phyloP scores from a whole-genome alignment of 1,284 basidiomycete species.

The Ustilago vetiveriae region DNA sequence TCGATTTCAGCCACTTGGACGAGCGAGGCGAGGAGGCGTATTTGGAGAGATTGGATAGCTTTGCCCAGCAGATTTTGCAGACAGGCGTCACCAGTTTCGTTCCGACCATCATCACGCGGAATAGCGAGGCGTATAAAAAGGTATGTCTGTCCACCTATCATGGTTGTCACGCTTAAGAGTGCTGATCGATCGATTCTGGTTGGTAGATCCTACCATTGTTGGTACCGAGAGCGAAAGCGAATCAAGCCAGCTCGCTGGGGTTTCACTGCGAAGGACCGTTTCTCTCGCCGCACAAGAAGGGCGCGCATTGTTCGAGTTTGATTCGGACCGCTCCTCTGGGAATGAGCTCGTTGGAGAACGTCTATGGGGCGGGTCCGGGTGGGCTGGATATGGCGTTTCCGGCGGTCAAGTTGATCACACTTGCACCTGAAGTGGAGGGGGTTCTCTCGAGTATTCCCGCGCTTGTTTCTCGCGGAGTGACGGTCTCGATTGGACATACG shows the following conservation, averaged over 20 bases:
- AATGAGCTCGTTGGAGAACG: conserved; percentile 32
- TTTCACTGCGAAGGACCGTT: conserved; percentile 93
- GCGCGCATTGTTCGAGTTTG: conserved; percentile 79
- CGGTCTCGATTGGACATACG: conserved; percentile 86
- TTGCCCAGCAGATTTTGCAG: conserved; percentile 80
- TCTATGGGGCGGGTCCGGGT: conserved; percentile 50
- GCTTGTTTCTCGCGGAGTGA: conserved; percentile 75
- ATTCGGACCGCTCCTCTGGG: conserved; percentile 70
- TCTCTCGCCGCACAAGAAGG: conserved; percentile 77
- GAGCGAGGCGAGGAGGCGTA: conserved; percentile 67
- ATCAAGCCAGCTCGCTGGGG: conserved; percentile 76
- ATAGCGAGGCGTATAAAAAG: conserved; percentile 35
- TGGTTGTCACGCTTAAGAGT: too few relatives aligned
- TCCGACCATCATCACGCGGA: conserved; percentile 36
- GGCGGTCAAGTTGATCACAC: conserved; percentile 80
- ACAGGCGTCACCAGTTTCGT: conserved; percentile 86
- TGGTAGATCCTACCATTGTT: conserved; percentile 72
- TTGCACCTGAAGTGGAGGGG: conserved; percentile 84
- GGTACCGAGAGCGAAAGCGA: conserved; percentile 65
- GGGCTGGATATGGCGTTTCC: conserved; percentile 69
- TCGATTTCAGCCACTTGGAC: conserved; percentile 80
- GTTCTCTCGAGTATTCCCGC: conserved; percentile 77
- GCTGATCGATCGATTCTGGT: too few relatives aligned
- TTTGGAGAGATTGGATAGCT: conserved; percentile 73
- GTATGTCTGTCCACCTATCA: conserved; percentile 5